Evolutionary conservation across 129 eudicot genomes (phyloP).

Genomic region (Flaveria brownii): DNA sequence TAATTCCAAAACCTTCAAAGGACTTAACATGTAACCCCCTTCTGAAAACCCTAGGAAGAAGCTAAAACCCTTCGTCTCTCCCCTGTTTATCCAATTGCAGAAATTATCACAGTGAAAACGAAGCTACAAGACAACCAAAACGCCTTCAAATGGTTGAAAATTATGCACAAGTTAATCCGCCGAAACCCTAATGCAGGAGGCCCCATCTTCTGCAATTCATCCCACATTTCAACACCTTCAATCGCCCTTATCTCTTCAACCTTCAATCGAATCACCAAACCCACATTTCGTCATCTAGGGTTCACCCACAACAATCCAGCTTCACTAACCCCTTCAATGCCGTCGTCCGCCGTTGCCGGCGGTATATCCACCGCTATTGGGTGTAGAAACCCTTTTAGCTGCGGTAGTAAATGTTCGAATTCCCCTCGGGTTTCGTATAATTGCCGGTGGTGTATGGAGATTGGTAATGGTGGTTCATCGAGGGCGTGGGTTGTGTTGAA

Average conservation of each 20-base stretch:
- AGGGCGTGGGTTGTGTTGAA: constrained; percentile 57
- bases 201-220: constrained; percentile 32
- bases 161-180: constrained; percentile 63
- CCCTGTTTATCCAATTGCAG: constrained; percentile 10
- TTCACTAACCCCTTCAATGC: constrained; percentile 1
- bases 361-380: constrained; percentile 28
- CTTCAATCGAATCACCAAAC: constrained; percentile 25
- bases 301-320: constrained; percentile 1
- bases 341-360: constrained; percentile 33
- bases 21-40: background rate
- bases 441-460: constrained; percentile 43
- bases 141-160: constrained; percentile 43
- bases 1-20: background rate
- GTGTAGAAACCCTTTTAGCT: constrained; percentile 16
- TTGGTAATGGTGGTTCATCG: constrained; percentile 18
- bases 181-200: constrained; percentile 43
- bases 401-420: background rate
- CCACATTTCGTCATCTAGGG: constrained; percentile 24
- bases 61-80: constrained; percentile 30
- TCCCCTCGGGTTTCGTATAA: constrained; percentile 24
- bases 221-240: constrained; percentile 22
- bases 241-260: constrained; percentile 47
- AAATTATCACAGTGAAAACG: constrained; percentile 26
- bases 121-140: constrained; percentile 25
- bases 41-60: constrained; percentile 28